phyloP scores from a whole-genome alignment of 1,139 yeast species.

The Hanseniaspora uvarum region DNA sequence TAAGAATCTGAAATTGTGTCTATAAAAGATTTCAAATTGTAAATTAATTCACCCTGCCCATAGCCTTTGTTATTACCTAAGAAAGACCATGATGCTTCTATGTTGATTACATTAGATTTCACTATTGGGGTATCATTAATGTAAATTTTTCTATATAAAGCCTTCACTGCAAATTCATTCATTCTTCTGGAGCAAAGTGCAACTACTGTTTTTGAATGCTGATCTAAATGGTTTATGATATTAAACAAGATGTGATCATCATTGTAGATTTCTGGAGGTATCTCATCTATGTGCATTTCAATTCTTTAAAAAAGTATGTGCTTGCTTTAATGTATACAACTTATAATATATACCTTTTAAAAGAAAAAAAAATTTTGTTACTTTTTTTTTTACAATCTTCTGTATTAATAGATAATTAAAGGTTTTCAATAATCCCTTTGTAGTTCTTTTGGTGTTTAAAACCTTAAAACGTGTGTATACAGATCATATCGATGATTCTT shows the following conservation, averaged over 20 bases:
- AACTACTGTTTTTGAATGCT: conserved; percentile 26
- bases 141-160: conserved; percentile 30
- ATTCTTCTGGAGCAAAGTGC: conserved; percentile 25
- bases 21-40: conserved; percentile 27
- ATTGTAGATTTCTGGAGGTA: conserved; percentile 9
- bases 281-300: neutral
- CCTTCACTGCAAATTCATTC: conserved; percentile 26
- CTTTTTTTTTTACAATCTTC: neutral
- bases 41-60: conserved; percentile 26
- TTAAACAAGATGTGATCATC: conserved; percentile 28
- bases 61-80: conserved; percentile 19
- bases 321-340: neutral
- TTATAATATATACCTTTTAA: too few species aligned
- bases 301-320: neutral
- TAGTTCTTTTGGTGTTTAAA: neutral
- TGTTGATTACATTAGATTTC: conserved; percentile 28
- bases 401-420: too few species aligned
- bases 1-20: conserved; percentile 28
- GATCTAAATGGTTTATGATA: conserved; percentile 30
- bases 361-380: neutral
- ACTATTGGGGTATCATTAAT: conserved; percentile 33
- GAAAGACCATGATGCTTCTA: conserved; percentile 32
- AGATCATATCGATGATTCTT: neutral
- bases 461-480: neutral
- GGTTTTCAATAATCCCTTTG: neutral